Evolutionary conservation across 495 filamentous ascomycete species (phyloP).

Genomic region (Penicillium robsamsonii): DNA sequence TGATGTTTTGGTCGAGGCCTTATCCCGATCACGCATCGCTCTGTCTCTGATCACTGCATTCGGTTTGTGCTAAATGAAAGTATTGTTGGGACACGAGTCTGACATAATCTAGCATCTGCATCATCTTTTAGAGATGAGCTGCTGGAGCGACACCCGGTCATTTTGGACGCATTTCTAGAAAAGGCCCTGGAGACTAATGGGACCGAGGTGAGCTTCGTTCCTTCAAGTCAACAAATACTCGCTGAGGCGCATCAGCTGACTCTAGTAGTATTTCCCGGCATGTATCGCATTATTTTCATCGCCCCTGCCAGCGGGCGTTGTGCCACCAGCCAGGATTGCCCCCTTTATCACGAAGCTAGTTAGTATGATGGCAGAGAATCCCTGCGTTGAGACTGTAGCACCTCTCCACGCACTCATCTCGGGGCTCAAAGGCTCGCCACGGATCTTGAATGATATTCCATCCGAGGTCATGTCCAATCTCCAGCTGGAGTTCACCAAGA

Average conservation of each 20-base stretch:
- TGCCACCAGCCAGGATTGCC: constrained; percentile 41
- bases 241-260: constrained; percentile 5
- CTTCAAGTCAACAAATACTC: background rate
- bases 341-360: constrained; percentile 42
- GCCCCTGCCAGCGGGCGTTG: constrained; percentile 33
- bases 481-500: constrained; percentile 46
- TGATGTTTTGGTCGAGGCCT: constrained; percentile 43
- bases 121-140: constrained; percentile 38
- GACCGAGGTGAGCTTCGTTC: constrained; percentile 32
- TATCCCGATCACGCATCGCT: constrained; percentile 41
- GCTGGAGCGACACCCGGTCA: constrained; percentile 38
- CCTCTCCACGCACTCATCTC: constrained; percentile 43
- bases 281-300: constrained; percentile 45
- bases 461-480: constrained; percentile 41
- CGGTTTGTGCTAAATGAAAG: constrained; percentile 28
- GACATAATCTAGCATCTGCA: constrained; percentile 26
- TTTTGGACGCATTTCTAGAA: constrained; percentile 44
- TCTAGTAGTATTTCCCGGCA: constrained; percentile 33
- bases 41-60: constrained; percentile 40
- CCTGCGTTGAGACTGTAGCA: constrained; percentile 41
- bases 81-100: background rate
- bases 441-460: constrained; percentile 35
- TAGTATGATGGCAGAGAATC: constrained; percentile 29
- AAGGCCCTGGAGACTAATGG: constrained; percentile 32
- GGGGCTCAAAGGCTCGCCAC: constrained; percentile 31